Evolutionary conservation across 2,329 filamentous ascomycete genomes (phyloP).

Genomic region (Talaromyces funiculosus): DNA sequence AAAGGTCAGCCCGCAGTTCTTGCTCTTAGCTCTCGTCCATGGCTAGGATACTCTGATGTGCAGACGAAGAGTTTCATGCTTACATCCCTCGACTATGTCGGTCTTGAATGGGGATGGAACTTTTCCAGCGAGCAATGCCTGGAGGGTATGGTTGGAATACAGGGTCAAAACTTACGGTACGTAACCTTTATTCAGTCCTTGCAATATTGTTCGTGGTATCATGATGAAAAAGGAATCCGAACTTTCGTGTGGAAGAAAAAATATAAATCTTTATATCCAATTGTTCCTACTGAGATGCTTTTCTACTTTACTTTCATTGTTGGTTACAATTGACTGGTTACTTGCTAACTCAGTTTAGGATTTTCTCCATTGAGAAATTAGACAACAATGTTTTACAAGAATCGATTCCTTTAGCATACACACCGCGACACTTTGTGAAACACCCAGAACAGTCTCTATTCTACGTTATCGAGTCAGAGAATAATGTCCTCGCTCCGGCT

Average conservation of each 20-base stretch:
- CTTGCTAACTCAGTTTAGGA: conserved; percentile 45
- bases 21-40: conserved; percentile 87
- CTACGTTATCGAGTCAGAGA: conserved; percentile 90
- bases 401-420: conserved; percentile 80
- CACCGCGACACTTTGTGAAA: conserved; percentile 78
- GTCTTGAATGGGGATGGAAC: conserved; percentile 90
- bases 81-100: conserved; percentile 81
- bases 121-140: conserved; percentile 93
- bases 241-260: conserved; percentile 40
- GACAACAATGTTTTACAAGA: conserved; percentile 82
- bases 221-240: conserved; percentile 39
- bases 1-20: conserved; percentile 79
- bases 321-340: not conserved
- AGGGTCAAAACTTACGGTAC: conserved; percentile 81
- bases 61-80: conserved; percentile 85
- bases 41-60: conserved; percentile 88
- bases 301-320: not conserved
- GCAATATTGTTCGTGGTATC: conserved; percentile 30
- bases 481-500: conserved; percentile 79
- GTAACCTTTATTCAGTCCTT: conserved; percentile 31
- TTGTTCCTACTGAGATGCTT: conserved; percentile 88
- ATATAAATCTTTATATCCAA: conserved; percentile 57
- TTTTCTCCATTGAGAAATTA: conserved; percentile 84
- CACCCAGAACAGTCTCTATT: conserved; percentile 85
- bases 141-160: conserved; percentile 90